Conservation (phyloP, 2,329 filamentous ascomycete species). For the Neonectria ditissima region DNA sequence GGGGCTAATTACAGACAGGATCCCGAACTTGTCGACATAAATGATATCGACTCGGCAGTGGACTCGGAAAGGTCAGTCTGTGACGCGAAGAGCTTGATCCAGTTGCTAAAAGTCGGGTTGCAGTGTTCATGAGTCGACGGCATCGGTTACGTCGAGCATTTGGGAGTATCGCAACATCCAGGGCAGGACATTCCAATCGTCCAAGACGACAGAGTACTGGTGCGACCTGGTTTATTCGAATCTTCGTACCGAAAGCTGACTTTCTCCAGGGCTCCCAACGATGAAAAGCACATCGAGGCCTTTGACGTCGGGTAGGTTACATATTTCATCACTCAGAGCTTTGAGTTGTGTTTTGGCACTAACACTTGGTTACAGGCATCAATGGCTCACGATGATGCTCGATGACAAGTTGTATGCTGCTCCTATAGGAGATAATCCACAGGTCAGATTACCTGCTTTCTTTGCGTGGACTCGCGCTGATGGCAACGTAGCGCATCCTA, state of each 20-base stretch:
- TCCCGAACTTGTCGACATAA: neutral
- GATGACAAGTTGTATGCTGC: neutral
- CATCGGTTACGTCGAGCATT: conserved; percentile 3
- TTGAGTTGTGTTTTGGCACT: neutral
- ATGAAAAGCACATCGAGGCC: conserved; percentile 10
- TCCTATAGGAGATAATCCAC: neutral
- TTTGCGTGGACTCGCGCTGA: neutral
- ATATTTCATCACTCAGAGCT: neutral
- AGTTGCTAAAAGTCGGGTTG: rapidly evolving
- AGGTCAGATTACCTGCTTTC: neutral
- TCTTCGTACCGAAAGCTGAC: neutral
- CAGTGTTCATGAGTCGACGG: conserved; percentile 18
- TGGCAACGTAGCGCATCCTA: neutral
- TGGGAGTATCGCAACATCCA: conserved; percentile 3
- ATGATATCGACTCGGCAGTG: conserved; percentile 11
- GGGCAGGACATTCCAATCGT: conserved; percentile 7
- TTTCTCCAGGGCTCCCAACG: neutral
- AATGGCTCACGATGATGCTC: neutral
- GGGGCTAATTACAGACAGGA: neutral
- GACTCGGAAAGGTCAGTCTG: conserved; percentile 23
- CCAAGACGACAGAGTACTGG: conserved; percentile 4
- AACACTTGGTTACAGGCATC: neutral
- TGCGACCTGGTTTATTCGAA: neutral
- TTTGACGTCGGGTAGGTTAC: neutral
- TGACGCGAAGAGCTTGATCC: too few relatives aligned